Evolutionary conservation across 208 protist genomes (phyloP).

Genomic region (Acanthamoeba lenticulata): DNA sequence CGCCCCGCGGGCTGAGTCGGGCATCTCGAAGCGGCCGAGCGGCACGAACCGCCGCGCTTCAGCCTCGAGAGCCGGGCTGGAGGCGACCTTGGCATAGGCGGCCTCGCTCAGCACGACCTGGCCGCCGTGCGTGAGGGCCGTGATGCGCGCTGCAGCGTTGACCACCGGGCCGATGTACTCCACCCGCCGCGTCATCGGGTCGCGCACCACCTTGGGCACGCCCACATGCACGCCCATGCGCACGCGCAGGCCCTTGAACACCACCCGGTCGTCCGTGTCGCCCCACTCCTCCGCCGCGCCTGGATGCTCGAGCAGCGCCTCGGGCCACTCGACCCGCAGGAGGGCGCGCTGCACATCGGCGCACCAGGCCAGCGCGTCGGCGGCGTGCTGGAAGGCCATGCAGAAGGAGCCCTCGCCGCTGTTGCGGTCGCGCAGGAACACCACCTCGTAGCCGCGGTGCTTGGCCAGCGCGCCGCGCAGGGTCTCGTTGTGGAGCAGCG

Average conservation of each 20-base stretch:
- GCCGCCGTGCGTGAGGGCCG: not conserved
- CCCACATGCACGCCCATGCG: constrained; percentile 13
- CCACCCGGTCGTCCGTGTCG: not conserved
- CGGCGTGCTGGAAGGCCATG: constrained; percentile 29
- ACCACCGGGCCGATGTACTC: not conserved
- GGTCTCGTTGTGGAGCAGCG: not conserved
- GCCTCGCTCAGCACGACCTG: not conserved
- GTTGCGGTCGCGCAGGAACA: not conserved
- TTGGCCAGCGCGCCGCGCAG: not conserved
- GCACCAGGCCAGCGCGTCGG: not conserved
- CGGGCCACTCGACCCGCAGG: not conserved
- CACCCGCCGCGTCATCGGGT: not conserved
- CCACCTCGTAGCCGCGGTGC: not conserved
- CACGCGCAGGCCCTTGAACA: not conserved
- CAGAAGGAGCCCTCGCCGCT: constrained; percentile 37
- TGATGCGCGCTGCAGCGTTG: not conserved
- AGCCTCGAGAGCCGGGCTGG: not conserved
- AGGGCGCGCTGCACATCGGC: not conserved
- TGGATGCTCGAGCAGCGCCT: constrained; percentile 21
- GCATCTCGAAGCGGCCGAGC: not conserved
- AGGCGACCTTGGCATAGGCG: not conserved
- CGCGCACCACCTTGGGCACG: not conserved
- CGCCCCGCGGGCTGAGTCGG: not conserved
- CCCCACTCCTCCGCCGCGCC: constrained; percentile 12
- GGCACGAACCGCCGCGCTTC: not conserved